Evolutionary conservation across 768 basidiomycete genomes (phyloP).

Genomic region (Leucocoprinus birnbaumii): DNA sequence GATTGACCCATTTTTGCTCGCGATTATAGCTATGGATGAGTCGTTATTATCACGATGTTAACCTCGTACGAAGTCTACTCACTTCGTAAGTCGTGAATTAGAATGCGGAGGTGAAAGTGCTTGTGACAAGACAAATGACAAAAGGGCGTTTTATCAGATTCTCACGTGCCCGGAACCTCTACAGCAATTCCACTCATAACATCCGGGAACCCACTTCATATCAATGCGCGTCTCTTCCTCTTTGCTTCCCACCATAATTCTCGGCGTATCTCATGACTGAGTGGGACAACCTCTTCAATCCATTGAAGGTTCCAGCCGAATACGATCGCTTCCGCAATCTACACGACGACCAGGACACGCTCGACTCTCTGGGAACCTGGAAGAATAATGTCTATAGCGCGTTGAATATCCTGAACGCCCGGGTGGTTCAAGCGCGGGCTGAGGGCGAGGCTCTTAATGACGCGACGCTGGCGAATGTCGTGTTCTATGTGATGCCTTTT

Average conservation of each 20-base stretch:
- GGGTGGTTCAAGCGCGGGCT: not conserved
- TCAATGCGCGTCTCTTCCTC: not conserved
- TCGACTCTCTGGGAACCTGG: not conserved
- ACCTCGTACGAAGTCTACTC: not conserved
- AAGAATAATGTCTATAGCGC: not conserved
- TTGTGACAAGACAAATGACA: not conserved
- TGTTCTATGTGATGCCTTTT: constrained; percentile 5
- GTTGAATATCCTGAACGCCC: not conserved
- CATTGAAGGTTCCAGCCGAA: constrained; percentile 1
- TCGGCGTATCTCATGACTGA: not conserved
- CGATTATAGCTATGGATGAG: not conserved
- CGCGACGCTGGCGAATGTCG: not conserved
- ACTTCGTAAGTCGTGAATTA: not conserved
- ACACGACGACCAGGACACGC: not conserved
- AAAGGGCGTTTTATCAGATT: constrained; percentile 8
- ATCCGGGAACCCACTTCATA: not conserved
- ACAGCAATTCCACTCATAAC: not conserved
- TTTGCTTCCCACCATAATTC: not conserved
- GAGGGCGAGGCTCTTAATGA: not conserved
- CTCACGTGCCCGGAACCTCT: constrained; percentile 6
- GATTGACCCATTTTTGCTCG: constrained; percentile 11
- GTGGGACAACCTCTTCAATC: not conserved
- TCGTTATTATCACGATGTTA: no score
- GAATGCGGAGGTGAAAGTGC: not conserved
- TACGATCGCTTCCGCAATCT: not conserved